Evolutionary conservation across 345 rosid genomes (phyloP).

Genomic region (Viola odorata): DNA sequence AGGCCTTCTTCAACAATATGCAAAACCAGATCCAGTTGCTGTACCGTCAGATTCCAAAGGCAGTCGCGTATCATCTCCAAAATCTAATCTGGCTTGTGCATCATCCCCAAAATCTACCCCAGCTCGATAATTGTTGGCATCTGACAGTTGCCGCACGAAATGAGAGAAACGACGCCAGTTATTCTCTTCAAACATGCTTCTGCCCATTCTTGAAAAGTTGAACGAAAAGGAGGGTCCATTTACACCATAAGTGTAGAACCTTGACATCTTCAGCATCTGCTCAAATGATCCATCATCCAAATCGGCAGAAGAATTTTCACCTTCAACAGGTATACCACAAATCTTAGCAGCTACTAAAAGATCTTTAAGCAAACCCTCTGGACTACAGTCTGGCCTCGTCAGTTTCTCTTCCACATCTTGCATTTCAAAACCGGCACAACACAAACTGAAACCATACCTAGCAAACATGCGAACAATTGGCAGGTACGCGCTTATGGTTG

Average conservation of each 20-base stretch:
- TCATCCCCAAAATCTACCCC: too few relatives aligned
- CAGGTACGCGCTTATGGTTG: slow-evolving; percentile 37
- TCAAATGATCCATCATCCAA: slow-evolving; percentile 13
- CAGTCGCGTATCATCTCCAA: slow-evolving; percentile 16
- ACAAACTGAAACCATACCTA: slow-evolving; percentile 31
- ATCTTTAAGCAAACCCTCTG: slow-evolving; percentile 19
- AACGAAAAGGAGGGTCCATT: slow-evolving; percentile 6
- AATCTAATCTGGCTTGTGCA: slow-evolving; percentile 19
- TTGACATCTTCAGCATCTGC: background rate
- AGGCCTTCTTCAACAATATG: slow-evolving; percentile 4
- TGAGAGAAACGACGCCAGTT: slow-evolving; percentile 39
- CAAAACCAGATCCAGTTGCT: slow-evolving; percentile 21
- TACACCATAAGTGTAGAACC: slow-evolving; percentile 28
- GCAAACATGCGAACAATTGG: slow-evolving; percentile 42
- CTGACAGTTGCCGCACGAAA: slow-evolving; percentile 41
- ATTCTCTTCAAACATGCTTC: slow-evolving; percentile 27
- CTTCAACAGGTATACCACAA: slow-evolving; percentile 18
- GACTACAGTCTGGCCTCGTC: slow-evolving; percentile 35
- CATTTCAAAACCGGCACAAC: slow-evolving; percentile 44
- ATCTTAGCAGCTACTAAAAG: too few relatives aligned
- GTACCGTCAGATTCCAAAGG: slow-evolving; percentile 20
- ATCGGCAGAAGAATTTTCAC: slow-evolving; percentile 31
- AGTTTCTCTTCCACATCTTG: slow-evolving; percentile 33
- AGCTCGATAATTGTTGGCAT: slow-evolving; percentile 31
- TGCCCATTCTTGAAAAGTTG: too few relatives aligned